Evolutionary conservation across 495 filamentous ascomycete genomes (phyloP).

Genomic region (Penicillium subrubescens): DNA sequence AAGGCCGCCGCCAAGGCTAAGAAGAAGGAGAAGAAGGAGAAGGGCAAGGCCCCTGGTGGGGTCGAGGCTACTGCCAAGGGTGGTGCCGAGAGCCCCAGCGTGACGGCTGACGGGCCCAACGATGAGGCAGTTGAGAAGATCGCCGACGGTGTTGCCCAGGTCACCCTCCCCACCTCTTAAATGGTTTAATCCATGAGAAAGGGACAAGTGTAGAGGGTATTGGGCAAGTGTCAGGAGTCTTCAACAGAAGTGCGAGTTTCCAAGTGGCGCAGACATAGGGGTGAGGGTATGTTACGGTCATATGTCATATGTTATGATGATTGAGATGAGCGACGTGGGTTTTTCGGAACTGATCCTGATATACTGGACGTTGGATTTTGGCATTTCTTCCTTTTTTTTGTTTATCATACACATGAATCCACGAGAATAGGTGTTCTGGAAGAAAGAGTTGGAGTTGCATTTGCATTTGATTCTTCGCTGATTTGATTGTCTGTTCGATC

Average conservation of each 20-base stretch:
- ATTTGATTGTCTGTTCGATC: not conserved
- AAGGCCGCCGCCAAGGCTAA: slow-evolving; percentile 59
- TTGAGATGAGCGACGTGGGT: slow-evolving; percentile 15
- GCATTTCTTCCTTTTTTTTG: slow-evolving; percentile 6
- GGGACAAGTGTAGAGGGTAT: not conserved
- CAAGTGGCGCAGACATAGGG: slow-evolving; percentile 12
- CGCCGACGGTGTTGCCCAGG: slow-evolving; percentile 44
- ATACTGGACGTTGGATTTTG: slow-evolving; percentile 16
- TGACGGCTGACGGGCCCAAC: slow-evolving; percentile 24
- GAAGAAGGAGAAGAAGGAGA: slow-evolving; percentile 62
- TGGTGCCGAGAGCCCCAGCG: slow-evolving; percentile 31
- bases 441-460: slow-evolving; percentile 14
- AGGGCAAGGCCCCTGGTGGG: slow-evolving; percentile 29
- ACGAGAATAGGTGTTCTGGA: slow-evolving; percentile 18
- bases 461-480: not conserved
- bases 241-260: not conserved
- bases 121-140: slow-evolving; percentile 43
- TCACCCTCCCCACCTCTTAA: slow-evolving; percentile 43
- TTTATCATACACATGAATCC: slow-evolving; percentile 19
- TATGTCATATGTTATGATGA: slow-evolving; percentile 8
- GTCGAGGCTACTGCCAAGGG: slow-evolving; percentile 43
- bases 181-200: not conserved
- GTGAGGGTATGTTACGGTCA: not conserved
- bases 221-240: not conserved
- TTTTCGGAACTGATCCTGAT: slow-evolving; percentile 11